These are phyloP conservation scores for Massariosphaeria phaeospora DNA, from an alignment of 495 filamentous ascomycete species.

Conservation along the genomic window DNA sequence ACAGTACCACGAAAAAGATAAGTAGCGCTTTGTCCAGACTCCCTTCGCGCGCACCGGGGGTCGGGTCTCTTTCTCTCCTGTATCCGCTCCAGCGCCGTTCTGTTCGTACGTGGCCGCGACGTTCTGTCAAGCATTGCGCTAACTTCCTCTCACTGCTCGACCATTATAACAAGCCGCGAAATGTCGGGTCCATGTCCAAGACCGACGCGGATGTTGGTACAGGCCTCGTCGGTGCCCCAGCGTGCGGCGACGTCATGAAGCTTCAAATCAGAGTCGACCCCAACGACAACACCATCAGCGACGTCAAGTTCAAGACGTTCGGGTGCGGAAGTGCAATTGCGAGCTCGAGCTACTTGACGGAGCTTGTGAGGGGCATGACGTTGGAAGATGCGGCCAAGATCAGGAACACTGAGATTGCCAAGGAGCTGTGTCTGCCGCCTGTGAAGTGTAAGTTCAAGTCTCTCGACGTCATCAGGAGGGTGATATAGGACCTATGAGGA, in stretches of 20 bases:
- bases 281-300: conserved; percentile 78
- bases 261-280: conserved; percentile 97
- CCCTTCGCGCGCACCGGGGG: too few species aligned
- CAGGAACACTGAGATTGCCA: conserved; percentile 94
- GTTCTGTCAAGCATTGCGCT: conserved; percentile 34
- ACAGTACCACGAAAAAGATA: conserved; percentile 62
- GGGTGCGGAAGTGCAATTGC: conserved; percentile 96
- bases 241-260: conserved; percentile 94
- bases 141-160: conserved; percentile 61
- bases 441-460: conserved; percentile 69
- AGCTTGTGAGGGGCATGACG: conserved; percentile 92
- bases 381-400: conserved; percentile 87
- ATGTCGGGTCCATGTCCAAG: conserved; percentile 90
- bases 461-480: neutral
- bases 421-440: conserved; percentile 90
- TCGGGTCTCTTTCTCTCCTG: too few species aligned
- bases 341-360: conserved; percentile 82
- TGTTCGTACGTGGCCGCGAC: too few species aligned
- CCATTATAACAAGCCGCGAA: conserved; percentile 89
- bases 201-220: conserved; percentile 86
- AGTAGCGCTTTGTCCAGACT: conserved; percentile 38
- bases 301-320: conserved; percentile 98
- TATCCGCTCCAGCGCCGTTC: too few species aligned
- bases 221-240: conserved; percentile 92
- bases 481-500: neutral